Evolutionary conservation across 345 rosid genomes (phyloP).

Genomic region (Lepidium sativum): DNA sequence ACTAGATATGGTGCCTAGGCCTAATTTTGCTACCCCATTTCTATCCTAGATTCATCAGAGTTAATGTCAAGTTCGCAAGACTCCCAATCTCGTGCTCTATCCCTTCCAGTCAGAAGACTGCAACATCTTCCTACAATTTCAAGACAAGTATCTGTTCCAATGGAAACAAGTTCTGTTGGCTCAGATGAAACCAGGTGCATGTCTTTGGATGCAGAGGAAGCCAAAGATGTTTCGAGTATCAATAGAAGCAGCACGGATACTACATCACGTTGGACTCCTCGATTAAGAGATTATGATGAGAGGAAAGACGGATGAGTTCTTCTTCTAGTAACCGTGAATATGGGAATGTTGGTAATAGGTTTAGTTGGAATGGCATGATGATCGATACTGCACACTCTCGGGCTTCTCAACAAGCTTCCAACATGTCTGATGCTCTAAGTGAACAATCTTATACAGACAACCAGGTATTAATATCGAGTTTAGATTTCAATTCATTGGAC

Average conservation of each 20-base stretch:
- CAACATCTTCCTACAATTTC: conserved; percentile 4
- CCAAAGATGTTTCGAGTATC: conserved; percentile 21
- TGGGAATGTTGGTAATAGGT: conserved; percentile 21
- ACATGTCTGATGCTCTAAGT: conserved; percentile 36
- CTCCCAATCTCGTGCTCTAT: conserved; percentile 19
- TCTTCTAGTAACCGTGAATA: conserved; percentile 32
- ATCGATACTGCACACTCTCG: conserved; percentile 29
- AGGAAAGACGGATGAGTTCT: too few species aligned
- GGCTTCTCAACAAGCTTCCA: conserved; percentile 51
- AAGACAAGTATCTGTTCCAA: conserved; percentile 22
- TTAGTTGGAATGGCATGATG: conserved; percentile 25
- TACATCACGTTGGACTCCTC: too few species aligned
- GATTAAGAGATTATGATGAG: too few species aligned
- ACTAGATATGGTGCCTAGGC: too few species aligned
- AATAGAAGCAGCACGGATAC: conserved; percentile 29
- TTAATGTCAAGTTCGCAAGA: conserved; percentile 8
- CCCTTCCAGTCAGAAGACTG: conserved; percentile 14
- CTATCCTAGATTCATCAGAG: conserved; percentile 20
- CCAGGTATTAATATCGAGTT: too few species aligned
- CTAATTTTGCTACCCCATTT: too few species aligned
- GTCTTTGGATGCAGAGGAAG: conserved; percentile 32
- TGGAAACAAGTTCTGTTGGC: conserved; percentile 33
- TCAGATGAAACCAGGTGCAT: conserved; percentile 27
- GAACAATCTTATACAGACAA: conserved; percentile 37
- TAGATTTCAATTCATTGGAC: too few species aligned